Evolutionary conservation across 179 eudicot genomes (phyloP), one percentile per base, ranked within the genome.

Genomic region (Patellifolia procumbens): DNA sequence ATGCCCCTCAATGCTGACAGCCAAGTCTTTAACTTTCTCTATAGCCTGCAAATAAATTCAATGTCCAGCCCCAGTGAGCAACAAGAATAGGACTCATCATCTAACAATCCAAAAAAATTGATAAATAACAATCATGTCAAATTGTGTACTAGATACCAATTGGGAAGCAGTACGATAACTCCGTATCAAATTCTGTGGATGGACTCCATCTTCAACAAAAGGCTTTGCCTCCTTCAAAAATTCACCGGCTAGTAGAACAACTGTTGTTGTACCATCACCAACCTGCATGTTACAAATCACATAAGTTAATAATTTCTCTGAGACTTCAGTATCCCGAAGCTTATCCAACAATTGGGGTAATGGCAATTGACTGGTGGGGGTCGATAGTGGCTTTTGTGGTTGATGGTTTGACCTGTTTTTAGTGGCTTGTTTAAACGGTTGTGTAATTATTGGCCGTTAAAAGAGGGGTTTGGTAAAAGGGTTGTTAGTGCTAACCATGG

Each of bases 251-350:
- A 94, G 90, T 29, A 94, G 82, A 79, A 94, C 98, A 31, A 94
- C 98, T 3, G 97, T 94, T 20, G 98, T 94, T 31, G 98, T 94
- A 61, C 98, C 98, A 85, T 94, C 98, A 78, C 98, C 98, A 74
- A 94, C 98, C 98, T 94, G 81, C 76, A 72, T 7, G 31, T 15
- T 62, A 16, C 60, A 68, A 39, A 43, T 22, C 34, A 31, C 13
- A 52, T 20, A 51, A 1, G 63, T 78, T 19, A 53, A 63, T 70
- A 70, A 62, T 28, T 29, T 7, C 20, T 29, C 49, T 26, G 10
- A 67, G 13, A 53, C 17, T 56, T 39, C 5, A 1, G 4, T 53
- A 52, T 31, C 51, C 45, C 5, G 7, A 13, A 20, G 16, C 16
- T 7, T 31, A 34, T 32, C 37, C 43, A 62, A 34, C 24, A 29